Evolutionary conservation across 73 alveolate genomes (phyloP).

Genomic region (Paramecium sexaurelia): DNA sequence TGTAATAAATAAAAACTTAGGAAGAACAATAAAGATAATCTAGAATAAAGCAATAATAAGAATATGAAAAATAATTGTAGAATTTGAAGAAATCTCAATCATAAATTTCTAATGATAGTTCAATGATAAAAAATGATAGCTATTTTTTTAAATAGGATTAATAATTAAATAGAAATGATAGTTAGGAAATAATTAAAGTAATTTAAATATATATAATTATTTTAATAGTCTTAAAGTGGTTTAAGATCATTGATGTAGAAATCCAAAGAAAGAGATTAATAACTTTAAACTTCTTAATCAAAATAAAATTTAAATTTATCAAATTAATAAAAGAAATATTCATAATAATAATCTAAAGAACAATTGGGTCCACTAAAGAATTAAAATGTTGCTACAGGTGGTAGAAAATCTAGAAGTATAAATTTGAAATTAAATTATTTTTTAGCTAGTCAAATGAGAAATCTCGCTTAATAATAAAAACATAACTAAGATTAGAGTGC

Average conservation of each 20-base stretch:
- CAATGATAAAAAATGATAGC: background rate
- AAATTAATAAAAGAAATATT: background rate
- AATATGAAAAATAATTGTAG: background rate
- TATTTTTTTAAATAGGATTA: background rate
- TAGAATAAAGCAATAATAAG: background rate
- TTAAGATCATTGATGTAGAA: background rate
- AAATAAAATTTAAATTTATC: background rate
- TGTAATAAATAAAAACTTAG: background rate
- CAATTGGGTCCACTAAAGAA: background rate
- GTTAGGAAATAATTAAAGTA: background rate
- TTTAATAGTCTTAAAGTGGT: background rate
- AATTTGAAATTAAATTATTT: background rate
- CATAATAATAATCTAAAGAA: background rate
- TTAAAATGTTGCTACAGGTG: background rate
- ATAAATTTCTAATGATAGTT: slow-evolving; percentile 7
- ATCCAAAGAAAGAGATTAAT: slow-evolving; percentile 40
- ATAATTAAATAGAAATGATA: background rate
- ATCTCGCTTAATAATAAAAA: background rate
- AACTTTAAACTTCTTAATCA: background rate
- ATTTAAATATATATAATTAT: background rate
- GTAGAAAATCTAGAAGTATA: background rate
- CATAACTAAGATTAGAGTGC: background rate
- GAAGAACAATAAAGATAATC: background rate
- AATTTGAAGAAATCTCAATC: background rate
- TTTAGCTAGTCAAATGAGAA: background rate